These are phyloP conservation scores for Mucor piriformis DNA, from an alignment of 371 early-diverging fungal species.

Conservation along the genomic window DNA sequence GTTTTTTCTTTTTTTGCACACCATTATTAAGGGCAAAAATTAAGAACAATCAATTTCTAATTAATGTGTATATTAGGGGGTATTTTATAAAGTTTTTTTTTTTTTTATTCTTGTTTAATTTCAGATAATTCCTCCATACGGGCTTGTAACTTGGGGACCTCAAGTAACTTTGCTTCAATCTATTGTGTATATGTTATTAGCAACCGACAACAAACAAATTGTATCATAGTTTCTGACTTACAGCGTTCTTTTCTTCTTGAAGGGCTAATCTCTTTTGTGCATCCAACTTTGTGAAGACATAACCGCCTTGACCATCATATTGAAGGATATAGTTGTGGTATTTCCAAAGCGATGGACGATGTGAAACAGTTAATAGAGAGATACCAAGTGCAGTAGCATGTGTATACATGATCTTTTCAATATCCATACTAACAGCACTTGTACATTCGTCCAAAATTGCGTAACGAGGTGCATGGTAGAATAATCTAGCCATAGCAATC, in stretches of 20 bases:
- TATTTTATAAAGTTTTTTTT: slow-evolving; percentile 2
- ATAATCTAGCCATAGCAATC: slow-evolving; percentile 89
- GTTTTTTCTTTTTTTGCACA: no score
- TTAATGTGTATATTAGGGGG: neutral
- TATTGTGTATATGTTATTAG: slow-evolving; percentile 14
- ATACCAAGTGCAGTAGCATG: slow-evolving; percentile 84
- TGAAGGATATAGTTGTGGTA: slow-evolving; percentile 86
- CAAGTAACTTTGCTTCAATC: slow-evolving; percentile 74
- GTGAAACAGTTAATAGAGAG: slow-evolving; percentile 86
- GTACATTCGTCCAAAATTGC: slow-evolving; percentile 94
- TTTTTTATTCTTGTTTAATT: slow-evolving; percentile 26
- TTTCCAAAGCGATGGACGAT: slow-evolving; percentile 86
- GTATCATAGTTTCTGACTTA: no score
- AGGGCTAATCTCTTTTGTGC: slow-evolving; percentile 85
- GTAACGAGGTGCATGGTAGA: slow-evolving; percentile 89
- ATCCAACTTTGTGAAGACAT: slow-evolving; percentile 84
- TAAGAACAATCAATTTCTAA: neutral
- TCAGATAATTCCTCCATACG: slow-evolving; percentile 66
- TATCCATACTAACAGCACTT: slow-evolving; percentile 88
- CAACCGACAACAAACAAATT: no score
- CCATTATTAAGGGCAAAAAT: no score
- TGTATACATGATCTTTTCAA: slow-evolving; percentile 90
- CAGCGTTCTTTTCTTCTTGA: slow-evolving; percentile 69
- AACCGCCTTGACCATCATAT: slow-evolving; percentile 91
- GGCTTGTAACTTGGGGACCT: slow-evolving; percentile 71